Percentiles rank a stretch among this genome's conserved stretches.
Conservation (phyloP, 2,329 filamentous ascomycete genomes). For the Colletotrichum melonis region DNA sequence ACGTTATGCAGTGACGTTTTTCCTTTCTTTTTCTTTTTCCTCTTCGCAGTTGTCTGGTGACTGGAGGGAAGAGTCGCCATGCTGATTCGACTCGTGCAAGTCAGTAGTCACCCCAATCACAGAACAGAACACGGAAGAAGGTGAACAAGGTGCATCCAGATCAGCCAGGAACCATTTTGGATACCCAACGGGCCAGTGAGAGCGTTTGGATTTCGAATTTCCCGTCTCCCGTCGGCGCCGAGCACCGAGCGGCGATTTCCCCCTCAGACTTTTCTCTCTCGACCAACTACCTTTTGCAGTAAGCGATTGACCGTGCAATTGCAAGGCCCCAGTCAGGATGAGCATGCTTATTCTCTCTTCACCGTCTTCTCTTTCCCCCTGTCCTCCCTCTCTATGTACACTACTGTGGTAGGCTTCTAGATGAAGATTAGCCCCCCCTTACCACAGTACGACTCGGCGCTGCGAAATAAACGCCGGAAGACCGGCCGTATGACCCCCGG, state of each 20-base stretch:
- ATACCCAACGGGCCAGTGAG: not conserved
- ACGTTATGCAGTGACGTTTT: not conserved
- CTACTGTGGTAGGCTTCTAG: not conserved
- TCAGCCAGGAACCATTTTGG: not conserved
- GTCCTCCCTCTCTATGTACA: not conserved
- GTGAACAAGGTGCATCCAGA: not conserved
- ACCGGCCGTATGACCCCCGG: not conserved
- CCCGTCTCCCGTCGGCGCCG: not conserved
- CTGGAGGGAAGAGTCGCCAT: not conserved
- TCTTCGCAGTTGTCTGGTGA: not conserved
- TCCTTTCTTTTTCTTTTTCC: not conserved
- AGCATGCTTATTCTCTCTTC: not conserved
- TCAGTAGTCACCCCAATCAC: too few relatives aligned
- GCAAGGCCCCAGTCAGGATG: not conserved
- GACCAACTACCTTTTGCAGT: not conserved
- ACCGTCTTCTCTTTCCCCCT: not conserved
- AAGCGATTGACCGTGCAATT: not conserved
- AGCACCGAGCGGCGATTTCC: conserved; percentile 15
- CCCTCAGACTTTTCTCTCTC: not conserved
- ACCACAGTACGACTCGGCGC: not conserved
- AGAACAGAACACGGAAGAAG: not conserved
- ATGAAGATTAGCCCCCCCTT: not conserved
- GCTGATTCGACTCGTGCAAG: not conserved
- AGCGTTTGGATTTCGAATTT: not conserved
- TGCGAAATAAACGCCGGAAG: conserved; percentile 13